Base-by-base conservation (phyloP, 352 stramenopile species). In the Globisporangium abappressorium region DNA sequence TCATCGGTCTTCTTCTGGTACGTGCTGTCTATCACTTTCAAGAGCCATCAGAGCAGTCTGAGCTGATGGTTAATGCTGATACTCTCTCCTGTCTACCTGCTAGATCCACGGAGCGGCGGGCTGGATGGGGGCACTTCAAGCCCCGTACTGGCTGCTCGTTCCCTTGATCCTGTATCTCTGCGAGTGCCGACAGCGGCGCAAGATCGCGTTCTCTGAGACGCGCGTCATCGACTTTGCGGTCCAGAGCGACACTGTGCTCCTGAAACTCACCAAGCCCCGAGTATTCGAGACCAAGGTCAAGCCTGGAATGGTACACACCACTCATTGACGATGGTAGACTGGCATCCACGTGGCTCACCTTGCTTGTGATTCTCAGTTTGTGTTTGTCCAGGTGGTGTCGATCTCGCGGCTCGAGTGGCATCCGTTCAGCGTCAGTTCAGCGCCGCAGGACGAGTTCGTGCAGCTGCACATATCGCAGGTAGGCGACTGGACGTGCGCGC, bases 401-500 rank as follows among this genome's bases (percentile, higher is more conserved):
- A 69, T 96, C 57, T 90, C 81, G 15, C 33, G 65, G 2, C 46
- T 81, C 11, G 77, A 94, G 71, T 96, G 86, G 88, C 88, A 94
- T 75, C 85, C 88, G 30, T 95, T 94, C 73, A 93, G 75, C 14
- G 65, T 95, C 24, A 79, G 78, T 9, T 91, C 81, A 1, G 76
- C 76, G 2, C 79, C 80, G 2, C 58, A 77, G 6, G 82, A 93
- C 58, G 41, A 77, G 8, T 64, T 73, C 7, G 18, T 88, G 6
- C 65, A 73, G 28, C 57, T 92, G 5, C 77, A 81, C 57, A 75
- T 92, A 47, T 74, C 71, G 5, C 24, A 72, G 3, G 72, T 77
- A 3, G 80, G 80, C 1, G 76, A 85, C 67, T 90, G 79, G 81
- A 90, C 81, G 28, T 15, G 8, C 0, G 60, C 69, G 18, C 64